These are phyloP conservation scores for Boletus speciosus DNA, from an alignment of 768 basidiomycete species.

Conservation along the genomic window DNA sequence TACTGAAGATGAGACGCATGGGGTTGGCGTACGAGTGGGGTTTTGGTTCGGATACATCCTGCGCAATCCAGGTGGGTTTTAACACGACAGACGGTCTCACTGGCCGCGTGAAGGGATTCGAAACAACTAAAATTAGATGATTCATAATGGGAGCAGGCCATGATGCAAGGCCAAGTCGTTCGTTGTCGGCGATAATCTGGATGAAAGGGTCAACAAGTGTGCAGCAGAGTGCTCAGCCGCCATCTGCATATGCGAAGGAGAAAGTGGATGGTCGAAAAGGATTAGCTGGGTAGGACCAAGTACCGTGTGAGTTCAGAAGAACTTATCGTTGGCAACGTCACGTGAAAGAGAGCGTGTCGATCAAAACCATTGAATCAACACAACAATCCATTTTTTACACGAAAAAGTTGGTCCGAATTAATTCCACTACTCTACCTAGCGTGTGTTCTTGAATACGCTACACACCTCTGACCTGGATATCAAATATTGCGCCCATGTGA, in stretches of 20 bases:
- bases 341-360: too few relatives aligned
- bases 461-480: too few relatives aligned
- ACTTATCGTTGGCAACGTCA: too few relatives aligned
- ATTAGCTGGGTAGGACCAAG: too few relatives aligned
- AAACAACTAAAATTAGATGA: conserved; percentile 7
- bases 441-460: too few relatives aligned
- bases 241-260: background rate
- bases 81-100: conserved; percentile 1
- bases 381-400: too few relatives aligned
- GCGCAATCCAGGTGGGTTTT: background rate
- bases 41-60: background rate
- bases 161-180: background rate
- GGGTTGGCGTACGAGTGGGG: background rate
- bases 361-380: too few relatives aligned
- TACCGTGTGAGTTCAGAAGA: too few relatives aligned
- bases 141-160: background rate
- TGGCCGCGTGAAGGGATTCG: background rate
- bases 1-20: conserved; percentile 19
- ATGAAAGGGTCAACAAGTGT: background rate
- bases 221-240: background rate
- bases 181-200: background rate
- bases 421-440: too few relatives aligned
- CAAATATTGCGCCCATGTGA: background rate
- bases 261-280: background rate
- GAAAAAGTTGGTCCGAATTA: too few relatives aligned